Conservation (phyloP, 805 yeast species). For the Priceomyces haplophilus region DNA sequence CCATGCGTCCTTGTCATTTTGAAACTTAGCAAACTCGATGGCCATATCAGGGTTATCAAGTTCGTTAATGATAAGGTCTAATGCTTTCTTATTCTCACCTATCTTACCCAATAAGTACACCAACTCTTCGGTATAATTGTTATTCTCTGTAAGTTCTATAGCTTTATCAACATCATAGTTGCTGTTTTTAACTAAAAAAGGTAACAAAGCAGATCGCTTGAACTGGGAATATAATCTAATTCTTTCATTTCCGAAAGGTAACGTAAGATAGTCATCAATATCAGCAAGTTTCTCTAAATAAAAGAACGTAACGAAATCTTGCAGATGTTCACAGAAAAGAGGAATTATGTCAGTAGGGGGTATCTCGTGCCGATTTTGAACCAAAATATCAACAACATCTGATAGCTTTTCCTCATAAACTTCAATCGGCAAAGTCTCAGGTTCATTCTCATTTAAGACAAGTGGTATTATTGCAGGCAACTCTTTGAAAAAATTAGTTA, state of each 20-base stretch:
- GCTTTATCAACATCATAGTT: conserved; percentile 71
- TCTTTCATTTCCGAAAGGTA: conserved; percentile 63
- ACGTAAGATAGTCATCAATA: conserved; percentile 53
- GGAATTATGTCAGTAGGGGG: conserved; percentile 50
- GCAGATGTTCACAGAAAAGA: conserved; percentile 38
- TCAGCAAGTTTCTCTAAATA: conserved; percentile 60
- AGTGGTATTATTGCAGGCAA: conserved; percentile 52
- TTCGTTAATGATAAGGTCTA: conserved; percentile 71
- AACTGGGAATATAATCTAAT: conserved; percentile 63
- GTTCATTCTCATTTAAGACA: conserved; percentile 34
- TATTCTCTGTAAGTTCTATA: conserved; percentile 57
- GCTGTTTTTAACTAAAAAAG: conserved; percentile 56
- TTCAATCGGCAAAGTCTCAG: conserved; percentile 39
- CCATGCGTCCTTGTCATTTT: conserved; percentile 78
- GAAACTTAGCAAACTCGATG: conserved; percentile 67
- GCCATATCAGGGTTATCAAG: conserved; percentile 79
- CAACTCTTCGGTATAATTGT: conserved; percentile 60
- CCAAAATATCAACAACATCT: conserved; percentile 52
- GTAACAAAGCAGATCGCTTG: conserved; percentile 52
- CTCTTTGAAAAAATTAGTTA: conserved; percentile 45
- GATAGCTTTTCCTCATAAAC: conserved; percentile 37
- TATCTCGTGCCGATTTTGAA: conserved; percentile 64
- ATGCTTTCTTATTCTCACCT: conserved; percentile 76
- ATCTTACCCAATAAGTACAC: conserved; percentile 79
- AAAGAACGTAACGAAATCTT: conserved; percentile 56